Evolutionary conservation across 441 rosid species (phyloP).

Genomic region (Pelargonium citronellum): DNA sequence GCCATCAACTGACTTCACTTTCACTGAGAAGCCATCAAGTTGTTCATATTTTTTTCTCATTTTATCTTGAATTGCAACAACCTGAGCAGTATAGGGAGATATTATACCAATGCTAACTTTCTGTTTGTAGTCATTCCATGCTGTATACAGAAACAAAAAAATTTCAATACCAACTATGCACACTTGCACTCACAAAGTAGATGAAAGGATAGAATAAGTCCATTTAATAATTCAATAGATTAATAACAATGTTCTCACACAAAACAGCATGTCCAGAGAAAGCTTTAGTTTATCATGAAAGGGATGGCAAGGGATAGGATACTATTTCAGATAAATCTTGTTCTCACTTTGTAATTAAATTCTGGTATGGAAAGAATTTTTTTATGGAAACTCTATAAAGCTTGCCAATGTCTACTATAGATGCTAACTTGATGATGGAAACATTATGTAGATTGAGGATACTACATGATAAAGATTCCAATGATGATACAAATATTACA

Average conservation of each 20-base stretch:
- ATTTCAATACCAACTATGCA: neutral
- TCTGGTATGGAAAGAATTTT: neutral
- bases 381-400: no score
- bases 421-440: no score
- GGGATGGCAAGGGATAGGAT: no score
- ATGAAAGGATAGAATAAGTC: neutral
- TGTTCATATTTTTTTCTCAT: constrained; percentile 24
- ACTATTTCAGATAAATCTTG: no score
- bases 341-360: no score
- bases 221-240: neutral
- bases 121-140: constrained; percentile 20
- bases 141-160: constrained; percentile 21
- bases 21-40: constrained; percentile 26
- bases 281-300: no score
- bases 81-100: constrained; percentile 47
- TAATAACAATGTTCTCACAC: neutral
- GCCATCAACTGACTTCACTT: constrained; percentile 40
- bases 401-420: no score
- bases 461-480: neutral
- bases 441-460: neutral
- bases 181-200: neutral
- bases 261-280: neutral
- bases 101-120: constrained; percentile 33
- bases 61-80: constrained; percentile 32
- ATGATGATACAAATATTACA: neutral